Evolutionary conservation across 164 flowering plant genomes (phyloP).

Genomic region (Santalum album): DNA sequence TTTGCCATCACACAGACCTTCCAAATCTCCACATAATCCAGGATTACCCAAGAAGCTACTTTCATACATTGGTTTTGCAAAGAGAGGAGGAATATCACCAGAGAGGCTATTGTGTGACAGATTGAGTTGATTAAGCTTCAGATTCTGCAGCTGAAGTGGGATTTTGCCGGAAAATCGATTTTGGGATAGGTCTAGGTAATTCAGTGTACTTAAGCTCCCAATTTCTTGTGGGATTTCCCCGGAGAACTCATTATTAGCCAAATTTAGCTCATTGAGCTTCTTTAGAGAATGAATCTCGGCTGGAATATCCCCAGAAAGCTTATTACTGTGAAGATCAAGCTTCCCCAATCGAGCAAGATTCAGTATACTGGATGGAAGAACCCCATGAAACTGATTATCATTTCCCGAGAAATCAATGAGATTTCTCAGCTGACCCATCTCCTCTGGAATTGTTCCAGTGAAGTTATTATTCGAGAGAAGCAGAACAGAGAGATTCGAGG

Average conservation of each 20-base stretch:
- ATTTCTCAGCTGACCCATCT: conserved; percentile 38
- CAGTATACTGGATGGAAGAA: conserved; percentile 33
- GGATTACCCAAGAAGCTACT: conserved; percentile 61
- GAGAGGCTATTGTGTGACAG: conserved; percentile 47
- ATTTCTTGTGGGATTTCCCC: conserved; percentile 52
- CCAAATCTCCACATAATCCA: conserved; percentile 47
- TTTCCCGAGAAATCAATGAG: conserved; percentile 30
- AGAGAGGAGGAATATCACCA: conserved; percentile 50
- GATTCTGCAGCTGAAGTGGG: conserved; percentile 45
- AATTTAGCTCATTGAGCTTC: conserved; percentile 54
- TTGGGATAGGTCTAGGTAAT: conserved; percentile 58
- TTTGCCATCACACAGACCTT: conserved; percentile 34
- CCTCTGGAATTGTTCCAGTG: conserved; percentile 43
- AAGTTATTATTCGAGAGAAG: conserved; percentile 36
- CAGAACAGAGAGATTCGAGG: conserved; percentile 33
- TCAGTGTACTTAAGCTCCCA: conserved; percentile 41
- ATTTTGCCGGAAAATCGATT: conserved; percentile 49
- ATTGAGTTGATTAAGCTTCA: conserved; percentile 60
- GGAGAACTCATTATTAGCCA: conserved; percentile 37
- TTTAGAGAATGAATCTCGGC: conserved; percentile 30
- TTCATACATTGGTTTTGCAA: conserved; percentile 34
- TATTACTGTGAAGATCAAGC: conserved; percentile 48
- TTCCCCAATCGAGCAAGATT: conserved; percentile 31
- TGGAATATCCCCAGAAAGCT: conserved; percentile 49
- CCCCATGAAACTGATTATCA: conserved; percentile 34